Conservation (phyloP, 1,139 yeast genomes). For the Saccharomyces pastorianus region DNA sequence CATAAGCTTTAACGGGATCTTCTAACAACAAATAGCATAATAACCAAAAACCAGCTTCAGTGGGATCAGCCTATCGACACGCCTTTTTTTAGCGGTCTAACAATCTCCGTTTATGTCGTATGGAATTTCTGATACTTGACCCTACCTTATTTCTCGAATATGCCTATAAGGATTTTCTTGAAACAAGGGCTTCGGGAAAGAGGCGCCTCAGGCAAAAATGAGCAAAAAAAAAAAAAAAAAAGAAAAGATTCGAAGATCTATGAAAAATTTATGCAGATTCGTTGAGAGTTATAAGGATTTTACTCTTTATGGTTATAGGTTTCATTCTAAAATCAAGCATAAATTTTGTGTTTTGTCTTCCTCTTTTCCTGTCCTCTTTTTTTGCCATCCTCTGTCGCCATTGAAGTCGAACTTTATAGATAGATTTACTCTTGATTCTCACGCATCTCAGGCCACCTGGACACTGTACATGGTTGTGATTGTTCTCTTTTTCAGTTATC, state of each 20-base stretch:
- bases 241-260: slow-evolving; percentile 1
- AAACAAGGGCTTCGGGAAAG: slow-evolving; percentile 1
- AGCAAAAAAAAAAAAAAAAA: not conserved
- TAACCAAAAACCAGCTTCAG: not conserved
- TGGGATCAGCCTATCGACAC: not conserved
- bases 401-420: not conserved
- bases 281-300: slow-evolving; percentile 1
- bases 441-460: not conserved
- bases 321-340: not conserved
- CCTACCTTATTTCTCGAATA: not conserved
- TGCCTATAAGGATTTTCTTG: not conserved
- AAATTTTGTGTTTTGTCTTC: not conserved
- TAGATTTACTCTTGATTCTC: not conserved
- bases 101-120: not conserved
- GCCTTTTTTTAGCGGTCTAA: not conserved
- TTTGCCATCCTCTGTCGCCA: not conserved
- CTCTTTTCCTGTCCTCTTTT: not conserved
- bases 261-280: not conserved
- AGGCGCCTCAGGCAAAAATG: not conserved
- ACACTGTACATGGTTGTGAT: not conserved
- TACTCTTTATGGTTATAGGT: not conserved
- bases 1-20: not conserved
- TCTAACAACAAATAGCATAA: not conserved
- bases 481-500: not conserved
- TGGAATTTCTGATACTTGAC: not conserved